Evolutionary conservation across 2,329 filamentous ascomycete genomes (phyloP), one percentile per base, ranked within the genome.

Genomic region (Alternaria novae-zelandiae): DNA sequence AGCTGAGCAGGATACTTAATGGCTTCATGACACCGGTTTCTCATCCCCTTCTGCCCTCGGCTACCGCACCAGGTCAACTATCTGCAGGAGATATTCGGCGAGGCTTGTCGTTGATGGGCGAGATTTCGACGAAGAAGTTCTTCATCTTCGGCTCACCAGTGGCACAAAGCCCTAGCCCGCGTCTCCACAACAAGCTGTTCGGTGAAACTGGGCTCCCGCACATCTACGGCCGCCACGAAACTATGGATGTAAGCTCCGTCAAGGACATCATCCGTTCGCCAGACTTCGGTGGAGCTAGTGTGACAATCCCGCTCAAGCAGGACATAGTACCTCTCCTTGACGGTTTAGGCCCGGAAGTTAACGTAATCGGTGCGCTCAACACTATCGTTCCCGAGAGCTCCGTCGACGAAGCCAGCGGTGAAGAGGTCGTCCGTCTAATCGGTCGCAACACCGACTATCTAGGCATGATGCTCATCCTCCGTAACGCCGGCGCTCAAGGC

Each of bases 391-490:
- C 91, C 0, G 76, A 87, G 4, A 66, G 63, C 5, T 69, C 69
- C 13, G 75, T 76, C 25, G 77, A 81, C 8, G 74, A 71, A 15
- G 70, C 62, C 8, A 82, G 79, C 4, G 83, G 82, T 5, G 80
- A 83, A 58, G 80, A 73, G 54, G 64, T 71, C 17, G 83, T 67
- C 46, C 86, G 84, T 5, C 87, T 98, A 4, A 79, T 92, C 15
- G 96, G 96, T 46, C 92, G 94, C 78, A 99, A 99, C 81, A 99
- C 96, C 12, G 96, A 99, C 82, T 99, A 94, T 91, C 87, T 89
- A 74, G 96, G 96, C 66, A 99, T 99, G 89, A 89, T 91, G 3
- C 88, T 91, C 70, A 90, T 92, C 4, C 86, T 99, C 20, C 88
- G 87, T 61, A 87, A 88, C 45, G 89, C 88, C 2, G 92, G 92